Evolutionary conservation across 1,139 yeast species (phyloP).

Genomic region (Blastobotrys petasosporus): DNA sequence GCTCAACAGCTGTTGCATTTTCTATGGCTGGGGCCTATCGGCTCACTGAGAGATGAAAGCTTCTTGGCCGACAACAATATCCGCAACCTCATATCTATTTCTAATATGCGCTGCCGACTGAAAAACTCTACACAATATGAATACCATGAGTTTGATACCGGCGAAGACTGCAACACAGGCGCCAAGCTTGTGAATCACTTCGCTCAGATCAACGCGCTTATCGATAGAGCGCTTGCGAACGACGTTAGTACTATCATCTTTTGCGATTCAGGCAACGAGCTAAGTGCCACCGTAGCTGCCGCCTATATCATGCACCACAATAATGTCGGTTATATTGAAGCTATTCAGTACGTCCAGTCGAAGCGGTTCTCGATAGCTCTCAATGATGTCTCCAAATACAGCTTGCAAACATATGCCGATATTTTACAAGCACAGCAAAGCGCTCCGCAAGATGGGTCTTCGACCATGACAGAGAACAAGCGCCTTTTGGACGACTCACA

Average conservation of each 20-base stretch:
- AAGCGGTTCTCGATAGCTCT: conserved; percentile 28
- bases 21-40: conserved; percentile 32
- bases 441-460: not conserved
- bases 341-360: conserved; percentile 30
- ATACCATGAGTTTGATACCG: conserved; percentile 17
- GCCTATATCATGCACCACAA: conserved; percentile 27
- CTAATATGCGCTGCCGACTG: conserved; percentile 4
- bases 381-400: conserved; percentile 24
- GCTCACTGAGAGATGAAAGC: conserved; percentile 22
- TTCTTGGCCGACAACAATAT: conserved; percentile 25
- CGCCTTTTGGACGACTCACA: conserved; percentile 14
- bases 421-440: conserved; percentile 18
- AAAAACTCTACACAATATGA: conserved; percentile 11
- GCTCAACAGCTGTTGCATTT: conserved; percentile 28
- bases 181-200: conserved; percentile 20
- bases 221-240: conserved; percentile 9
- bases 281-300: conserved; percentile 29
- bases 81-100: conserved; percentile 22
- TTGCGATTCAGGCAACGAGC: conserved; percentile 34
- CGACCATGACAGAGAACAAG: not conserved
- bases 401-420: conserved; percentile 24
- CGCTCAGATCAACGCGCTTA: conserved; percentile 16
- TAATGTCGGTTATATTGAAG: conserved; percentile 18
- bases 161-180: conserved; percentile 13
- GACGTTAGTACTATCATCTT: conserved; percentile 23